These are phyloP conservation scores for Phascolomyces articulosus DNA, from an alignment of 371 early-diverging fungal species.

Conservation along the genomic window DNA sequence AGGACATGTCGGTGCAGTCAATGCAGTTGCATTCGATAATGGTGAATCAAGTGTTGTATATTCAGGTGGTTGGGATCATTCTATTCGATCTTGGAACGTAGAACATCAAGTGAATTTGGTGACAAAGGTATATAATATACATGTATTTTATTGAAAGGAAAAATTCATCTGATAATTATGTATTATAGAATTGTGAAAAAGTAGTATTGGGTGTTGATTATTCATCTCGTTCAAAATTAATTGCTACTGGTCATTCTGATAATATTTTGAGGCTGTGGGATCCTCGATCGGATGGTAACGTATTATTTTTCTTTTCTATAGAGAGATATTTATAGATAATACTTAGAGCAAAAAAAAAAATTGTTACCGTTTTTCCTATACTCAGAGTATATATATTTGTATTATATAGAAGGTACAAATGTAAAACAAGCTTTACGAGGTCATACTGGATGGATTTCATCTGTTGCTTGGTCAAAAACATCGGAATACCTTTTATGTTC, in stretches of 20 bases:
- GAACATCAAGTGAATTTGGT: slow-evolving; percentile 70
- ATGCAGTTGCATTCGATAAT: slow-evolving; percentile 70
- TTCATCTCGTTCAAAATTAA: slow-evolving; percentile 64
- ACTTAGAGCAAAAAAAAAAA: background rate
- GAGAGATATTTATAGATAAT: background rate
- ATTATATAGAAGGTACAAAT: slow-evolving; percentile 59
- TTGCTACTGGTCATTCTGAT: slow-evolving; percentile 92
- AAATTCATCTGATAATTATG: slow-evolving; percentile 5
- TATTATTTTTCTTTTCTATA: background rate
- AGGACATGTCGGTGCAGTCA: slow-evolving; percentile 87
- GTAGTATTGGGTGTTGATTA: slow-evolving; percentile 78
- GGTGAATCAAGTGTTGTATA: slow-evolving; percentile 62
- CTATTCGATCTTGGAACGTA: slow-evolving; percentile 90
- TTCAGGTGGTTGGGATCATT: slow-evolving; percentile 94
- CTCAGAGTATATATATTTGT: background rate
- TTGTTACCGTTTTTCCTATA: background rate
- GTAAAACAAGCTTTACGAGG: slow-evolving; percentile 80
- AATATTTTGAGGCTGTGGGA: slow-evolving; percentile 86
- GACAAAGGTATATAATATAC: slow-evolving; percentile 76
- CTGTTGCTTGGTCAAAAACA: slow-evolving; percentile 86
- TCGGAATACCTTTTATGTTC: slow-evolving; percentile 77
- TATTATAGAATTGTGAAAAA: slow-evolving; percentile 81
- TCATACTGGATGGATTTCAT: slow-evolving; percentile 83
- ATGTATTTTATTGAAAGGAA: slow-evolving; percentile 59
- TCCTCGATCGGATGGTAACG: slow-evolving; percentile 72